A percentile compares a stretch with the other conserved stretches of the same genome.
Conservation (phyloP, 345 rosid genomes). For the Melaleuca alternifolia region DNA sequence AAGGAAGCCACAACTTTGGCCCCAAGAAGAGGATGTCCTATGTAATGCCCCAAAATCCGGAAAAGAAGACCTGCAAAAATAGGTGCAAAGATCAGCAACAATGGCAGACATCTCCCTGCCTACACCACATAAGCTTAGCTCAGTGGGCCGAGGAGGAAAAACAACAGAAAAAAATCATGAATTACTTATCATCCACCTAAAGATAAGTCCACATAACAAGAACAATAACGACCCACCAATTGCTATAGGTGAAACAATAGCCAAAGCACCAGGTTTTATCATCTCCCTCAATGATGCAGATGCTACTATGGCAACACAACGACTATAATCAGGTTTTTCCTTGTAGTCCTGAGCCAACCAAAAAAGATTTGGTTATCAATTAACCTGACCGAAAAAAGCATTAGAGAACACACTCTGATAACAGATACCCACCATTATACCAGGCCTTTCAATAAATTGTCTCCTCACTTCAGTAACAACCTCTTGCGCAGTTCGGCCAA, state of each 20-base stretch:
- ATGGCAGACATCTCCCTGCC: not conserved
- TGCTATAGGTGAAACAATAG: slow-evolving; percentile 75
- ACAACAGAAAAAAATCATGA: not conserved
- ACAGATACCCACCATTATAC: slow-evolving; percentile 78
- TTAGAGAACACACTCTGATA: not conserved
- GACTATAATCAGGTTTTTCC: slow-evolving; percentile 98
- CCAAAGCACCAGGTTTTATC: slow-evolving; percentile 97
- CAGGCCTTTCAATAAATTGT: slow-evolving; percentile 98
- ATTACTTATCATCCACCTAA: not conserved
- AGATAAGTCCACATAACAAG: not conserved
- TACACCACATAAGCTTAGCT: not conserved
- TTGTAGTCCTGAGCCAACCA: slow-evolving; percentile 53
- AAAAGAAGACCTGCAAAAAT: slow-evolving; percentile 55
- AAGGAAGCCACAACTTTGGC: slow-evolving; percentile 92
- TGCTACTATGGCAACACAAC: slow-evolving; percentile 97
- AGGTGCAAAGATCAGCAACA: not conserved
- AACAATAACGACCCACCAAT: slow-evolving; percentile 40
- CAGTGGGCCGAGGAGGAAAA: not conserved
- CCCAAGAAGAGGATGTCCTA: slow-evolving; percentile 90
- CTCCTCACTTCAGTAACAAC: slow-evolving; percentile 98
- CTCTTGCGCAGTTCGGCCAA: slow-evolving; percentile 99
- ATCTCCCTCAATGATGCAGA: slow-evolving; percentile 93
- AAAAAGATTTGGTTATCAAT: not conserved
- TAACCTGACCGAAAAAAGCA: not conserved
- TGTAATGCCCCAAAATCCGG: slow-evolving; percentile 74